Percentiles rank a stretch among this genome's conserved stretches.
phyloP scores from a whole-genome alignment of 2,329 filamentous ascomycete genomes.

The Fonsecaea nubica region DNA sequence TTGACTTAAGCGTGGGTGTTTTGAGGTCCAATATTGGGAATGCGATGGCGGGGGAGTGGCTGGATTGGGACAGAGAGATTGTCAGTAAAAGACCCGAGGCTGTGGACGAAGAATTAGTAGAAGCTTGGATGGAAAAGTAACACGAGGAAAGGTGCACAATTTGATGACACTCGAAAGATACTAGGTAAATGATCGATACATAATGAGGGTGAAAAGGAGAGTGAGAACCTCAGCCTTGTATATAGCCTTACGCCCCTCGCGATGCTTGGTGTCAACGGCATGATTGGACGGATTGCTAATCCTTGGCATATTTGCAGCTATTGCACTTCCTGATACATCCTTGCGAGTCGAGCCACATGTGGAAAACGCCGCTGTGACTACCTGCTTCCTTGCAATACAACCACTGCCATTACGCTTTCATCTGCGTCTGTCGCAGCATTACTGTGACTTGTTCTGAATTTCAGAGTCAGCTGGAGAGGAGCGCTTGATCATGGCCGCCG shows the following conservation, averaged over 20 bases:
- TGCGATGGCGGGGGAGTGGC: conserved; percentile 63
- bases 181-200: background rate
- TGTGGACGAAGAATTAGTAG: conserved; percentile 42
- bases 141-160: background rate
- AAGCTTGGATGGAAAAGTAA: conserved; percentile 40
- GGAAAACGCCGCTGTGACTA: background rate
- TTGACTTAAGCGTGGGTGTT: conserved; percentile 70
- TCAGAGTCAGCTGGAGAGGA: background rate
- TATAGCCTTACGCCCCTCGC: background rate
- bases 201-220: background rate
- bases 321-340: background rate
- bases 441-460: background rate
- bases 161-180: background rate
- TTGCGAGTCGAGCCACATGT: background rate
- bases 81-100: conserved; percentile 67
- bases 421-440: background rate
- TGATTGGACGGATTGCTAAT: background rate
- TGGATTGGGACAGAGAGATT: conserved; percentile 66
- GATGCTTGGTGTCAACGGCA: background rate
- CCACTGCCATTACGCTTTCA: background rate
- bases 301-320: background rate
- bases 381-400: background rate
- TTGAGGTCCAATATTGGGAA: conserved; percentile 57
- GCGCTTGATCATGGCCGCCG: conserved; percentile 34
- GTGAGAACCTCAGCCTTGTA: background rate